A percentile compares a stretch with the other conserved stretches of the same genome.
Evolutionary conservation across 805 yeast genomes (phyloP).

Genomic region (Lachancea mirantina): DNA sequence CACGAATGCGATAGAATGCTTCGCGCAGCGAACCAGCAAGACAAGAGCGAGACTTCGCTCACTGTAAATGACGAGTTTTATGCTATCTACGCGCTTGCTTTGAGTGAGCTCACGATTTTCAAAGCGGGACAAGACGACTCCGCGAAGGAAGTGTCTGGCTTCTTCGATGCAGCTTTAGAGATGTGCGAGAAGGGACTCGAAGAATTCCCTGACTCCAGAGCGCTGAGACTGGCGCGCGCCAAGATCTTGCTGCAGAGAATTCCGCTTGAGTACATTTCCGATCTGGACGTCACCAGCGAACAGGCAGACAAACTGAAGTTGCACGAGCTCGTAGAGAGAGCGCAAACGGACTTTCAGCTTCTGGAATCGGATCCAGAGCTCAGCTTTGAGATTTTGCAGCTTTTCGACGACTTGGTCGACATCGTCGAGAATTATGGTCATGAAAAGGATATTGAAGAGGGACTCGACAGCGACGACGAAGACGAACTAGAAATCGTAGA

Average conservation of each 20-base stretch:
- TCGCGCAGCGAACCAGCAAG: constrained; percentile 31
- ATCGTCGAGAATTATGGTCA: constrained; percentile 60
- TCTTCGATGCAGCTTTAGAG: constrained; percentile 65
- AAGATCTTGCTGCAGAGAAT: constrained; percentile 51
- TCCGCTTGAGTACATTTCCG: constrained; percentile 50
- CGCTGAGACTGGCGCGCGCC: constrained; percentile 46
- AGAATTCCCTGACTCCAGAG: constrained; percentile 38
- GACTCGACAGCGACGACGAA: constrained; percentile 52
- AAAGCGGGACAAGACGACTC: constrained; percentile 38
- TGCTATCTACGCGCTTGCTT: constrained; percentile 64
- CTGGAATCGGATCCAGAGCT: constrained; percentile 37
- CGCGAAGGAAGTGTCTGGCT: constrained; percentile 40
- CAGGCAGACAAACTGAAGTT: constrained; percentile 31
- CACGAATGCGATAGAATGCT: constrained; percentile 85
- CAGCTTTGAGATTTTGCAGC: constrained; percentile 45
- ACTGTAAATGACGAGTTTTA: constrained; percentile 50
- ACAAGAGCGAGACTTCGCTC: constrained; percentile 4
- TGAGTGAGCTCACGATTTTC: constrained; percentile 57
- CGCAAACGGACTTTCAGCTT: constrained; percentile 39
- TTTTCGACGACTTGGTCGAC: constrained; percentile 62
- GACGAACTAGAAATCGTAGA: constrained; percentile 32
- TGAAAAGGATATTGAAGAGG: constrained; percentile 42
- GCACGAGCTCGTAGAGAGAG: constrained; percentile 38
- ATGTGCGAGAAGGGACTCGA: constrained; percentile 55
- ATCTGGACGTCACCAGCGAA: constrained; percentile 38